phyloP scores from a whole-genome alignment of 768 basidiomycete species.

The Saitozyma sp. region DNA sequence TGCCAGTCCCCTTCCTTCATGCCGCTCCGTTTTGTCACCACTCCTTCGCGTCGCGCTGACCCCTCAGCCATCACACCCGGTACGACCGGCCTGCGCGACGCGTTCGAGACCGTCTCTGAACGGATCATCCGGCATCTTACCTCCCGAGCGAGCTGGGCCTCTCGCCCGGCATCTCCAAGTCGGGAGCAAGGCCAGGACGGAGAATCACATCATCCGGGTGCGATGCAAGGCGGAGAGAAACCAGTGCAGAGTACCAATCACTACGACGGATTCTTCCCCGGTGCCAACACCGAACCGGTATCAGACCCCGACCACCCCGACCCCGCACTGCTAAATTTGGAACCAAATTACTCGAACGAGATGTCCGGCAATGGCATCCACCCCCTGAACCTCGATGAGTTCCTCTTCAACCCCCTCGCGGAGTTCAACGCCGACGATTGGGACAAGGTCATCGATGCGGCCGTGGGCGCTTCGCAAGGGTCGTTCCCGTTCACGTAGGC shows the following conservation, averaged over 20 bases:
- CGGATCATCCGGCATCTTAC: not conserved
- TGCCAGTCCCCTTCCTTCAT: not conserved
- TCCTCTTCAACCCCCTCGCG: not conserved
- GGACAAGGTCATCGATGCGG: not conserved
- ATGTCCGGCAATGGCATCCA: too few relatives aligned
- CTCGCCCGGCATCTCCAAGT: not conserved
- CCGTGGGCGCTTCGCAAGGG: too few relatives aligned
- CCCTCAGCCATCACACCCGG: constrained; percentile 1
- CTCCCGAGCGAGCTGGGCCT: not conserved
- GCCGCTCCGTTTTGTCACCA: not conserved
- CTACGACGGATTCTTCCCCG: too few relatives aligned
- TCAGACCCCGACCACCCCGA: too few relatives aligned
- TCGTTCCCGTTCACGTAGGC: too few relatives aligned
- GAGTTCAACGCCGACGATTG: not conserved
- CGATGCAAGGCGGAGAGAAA: not conserved
- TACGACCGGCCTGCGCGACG: not conserved
- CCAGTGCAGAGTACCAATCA: not conserved
- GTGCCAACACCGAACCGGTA: too few relatives aligned
- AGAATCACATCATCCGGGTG: not conserved
- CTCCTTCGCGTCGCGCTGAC: too few relatives aligned
- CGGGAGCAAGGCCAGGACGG: not conserved
- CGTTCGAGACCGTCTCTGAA: constrained; percentile 3
- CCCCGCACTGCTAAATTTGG: too few relatives aligned
- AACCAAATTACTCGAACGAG: too few relatives aligned
- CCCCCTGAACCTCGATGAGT: not conserved